phyloP scores from a whole-genome alignment of 495 filamentous ascomycete species.

The Platismatia glauca region DNA sequence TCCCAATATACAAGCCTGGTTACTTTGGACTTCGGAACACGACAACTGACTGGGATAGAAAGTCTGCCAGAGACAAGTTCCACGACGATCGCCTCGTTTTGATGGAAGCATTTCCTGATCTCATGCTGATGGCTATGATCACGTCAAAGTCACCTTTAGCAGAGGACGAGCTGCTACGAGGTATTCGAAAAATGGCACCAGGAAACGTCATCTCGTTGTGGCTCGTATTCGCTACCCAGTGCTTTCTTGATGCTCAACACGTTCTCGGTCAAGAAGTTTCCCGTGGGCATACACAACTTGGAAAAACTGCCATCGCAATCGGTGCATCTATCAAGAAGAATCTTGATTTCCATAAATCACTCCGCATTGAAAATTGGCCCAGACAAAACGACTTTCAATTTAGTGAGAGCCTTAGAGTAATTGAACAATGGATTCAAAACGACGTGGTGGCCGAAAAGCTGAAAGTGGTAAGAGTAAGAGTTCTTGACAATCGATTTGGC shows the following conservation, averaged over 20 bases:
- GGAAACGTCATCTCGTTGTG: conserved; percentile 25
- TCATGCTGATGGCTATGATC: conserved; percentile 20
- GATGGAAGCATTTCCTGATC: conserved; percentile 28
- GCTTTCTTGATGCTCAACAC: conserved; percentile 36
- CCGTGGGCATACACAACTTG: conserved; percentile 18
- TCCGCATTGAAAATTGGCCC: conserved; percentile 31
- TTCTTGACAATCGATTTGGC: background rate
- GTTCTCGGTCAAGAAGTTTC: conserved; percentile 19
- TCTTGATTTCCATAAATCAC: conserved; percentile 30
- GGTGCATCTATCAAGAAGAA: conserved; percentile 24
- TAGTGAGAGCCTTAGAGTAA: conserved; percentile 11
- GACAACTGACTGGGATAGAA: conserved; percentile 24
- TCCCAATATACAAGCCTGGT: conserved; percentile 29
- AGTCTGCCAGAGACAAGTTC: conserved; percentile 26
- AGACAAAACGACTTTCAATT: conserved; percentile 25
- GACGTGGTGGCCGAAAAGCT: conserved; percentile 20
- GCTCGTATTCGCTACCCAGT: conserved; percentile 33
- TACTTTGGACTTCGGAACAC: conserved; percentile 29
- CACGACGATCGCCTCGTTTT: conserved; percentile 29
- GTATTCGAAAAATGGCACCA: conserved; percentile 24
- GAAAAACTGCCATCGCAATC: conserved; percentile 18
- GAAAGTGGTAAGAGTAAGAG: conserved; percentile 5
- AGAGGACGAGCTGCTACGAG: conserved; percentile 34
- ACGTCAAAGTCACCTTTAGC: conserved; percentile 17
- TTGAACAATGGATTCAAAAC: conserved; percentile 19